Percentiles rank a stretch among this genome's conserved stretches.
Evolutionary conservation across 257 asterid genomes (phyloP).

Genomic region (Solanum etuberosum): DNA sequence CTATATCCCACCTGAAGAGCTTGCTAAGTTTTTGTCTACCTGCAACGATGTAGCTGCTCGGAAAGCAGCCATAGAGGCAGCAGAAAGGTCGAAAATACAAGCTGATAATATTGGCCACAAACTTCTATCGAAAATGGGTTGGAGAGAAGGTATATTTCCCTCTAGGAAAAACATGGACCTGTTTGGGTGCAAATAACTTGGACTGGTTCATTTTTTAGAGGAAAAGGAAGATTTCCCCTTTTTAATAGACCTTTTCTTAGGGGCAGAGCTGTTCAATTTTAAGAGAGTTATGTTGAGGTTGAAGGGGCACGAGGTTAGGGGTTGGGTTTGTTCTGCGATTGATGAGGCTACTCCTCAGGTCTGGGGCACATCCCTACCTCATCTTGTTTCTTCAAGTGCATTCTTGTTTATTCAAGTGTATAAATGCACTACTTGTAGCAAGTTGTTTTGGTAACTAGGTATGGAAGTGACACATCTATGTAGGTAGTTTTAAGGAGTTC

Average conservation of each 20-base stretch:
- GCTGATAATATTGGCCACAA: slow-evolving; percentile 89
- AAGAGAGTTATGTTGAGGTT: not conserved
- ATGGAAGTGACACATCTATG: not conserved
- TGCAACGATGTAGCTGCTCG: slow-evolving; percentile 62
- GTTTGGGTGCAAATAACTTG: not conserved
- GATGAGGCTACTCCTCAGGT: not conserved
- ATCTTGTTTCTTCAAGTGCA: not conserved
- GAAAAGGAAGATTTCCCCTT: not conserved
- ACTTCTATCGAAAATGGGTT: slow-evolving; percentile 88
- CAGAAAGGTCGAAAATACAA: slow-evolving; percentile 59
- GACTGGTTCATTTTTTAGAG: not conserved
- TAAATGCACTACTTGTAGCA: not conserved
- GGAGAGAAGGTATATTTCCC: slow-evolving; percentile 70
- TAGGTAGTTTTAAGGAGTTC: not conserved
- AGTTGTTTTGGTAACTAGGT: not conserved
- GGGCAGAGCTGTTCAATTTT: not conserved
- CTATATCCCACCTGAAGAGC: slow-evolving; percentile 86
- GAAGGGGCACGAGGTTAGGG: not conserved
- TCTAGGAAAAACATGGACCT: not conserved
- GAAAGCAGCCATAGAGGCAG: slow-evolving; percentile 53
- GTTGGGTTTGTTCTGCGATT: not conserved
- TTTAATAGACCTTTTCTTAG: not conserved
- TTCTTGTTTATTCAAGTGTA: not conserved
- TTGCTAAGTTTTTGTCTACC: slow-evolving; percentile 66
- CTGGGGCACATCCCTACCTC: not conserved